Conservation (phyloP, 2,329 filamentous ascomycete species). For the Furcasterigmium sp. region DNA sequence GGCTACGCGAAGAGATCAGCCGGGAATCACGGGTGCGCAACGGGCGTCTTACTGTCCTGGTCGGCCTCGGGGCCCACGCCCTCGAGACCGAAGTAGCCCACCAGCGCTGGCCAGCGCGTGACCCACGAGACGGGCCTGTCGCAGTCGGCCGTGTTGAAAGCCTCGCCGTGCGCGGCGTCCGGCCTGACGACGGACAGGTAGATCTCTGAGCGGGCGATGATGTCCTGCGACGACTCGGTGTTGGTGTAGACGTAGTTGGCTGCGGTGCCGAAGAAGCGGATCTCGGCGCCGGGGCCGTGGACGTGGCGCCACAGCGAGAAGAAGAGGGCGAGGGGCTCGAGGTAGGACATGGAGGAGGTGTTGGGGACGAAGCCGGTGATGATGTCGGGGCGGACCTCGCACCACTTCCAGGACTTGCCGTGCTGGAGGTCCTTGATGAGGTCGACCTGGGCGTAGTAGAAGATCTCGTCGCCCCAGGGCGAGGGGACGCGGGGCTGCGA, state of each 20-base stretch:
- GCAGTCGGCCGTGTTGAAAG: conserved; percentile 5
- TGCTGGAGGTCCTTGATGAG: not conserved
- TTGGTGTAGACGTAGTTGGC: not conserved
- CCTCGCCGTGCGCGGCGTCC: conserved; percentile 2
- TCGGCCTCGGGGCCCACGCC: conserved; percentile 14
- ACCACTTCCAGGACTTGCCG: conserved; percentile 1
- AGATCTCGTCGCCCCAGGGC: conserved; percentile 1
- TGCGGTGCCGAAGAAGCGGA: not conserved
- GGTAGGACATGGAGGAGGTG: not conserved
- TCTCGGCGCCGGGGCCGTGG: not conserved
- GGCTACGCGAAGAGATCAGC: not conserved
- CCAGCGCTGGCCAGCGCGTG: conserved; percentile 1
- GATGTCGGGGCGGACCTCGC: conserved; percentile 1
- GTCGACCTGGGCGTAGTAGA: conserved; percentile 1
- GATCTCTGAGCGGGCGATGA: not conserved
- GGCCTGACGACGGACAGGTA: not conserved
- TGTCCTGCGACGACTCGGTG: not conserved
- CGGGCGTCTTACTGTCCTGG: not conserved
- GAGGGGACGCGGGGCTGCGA: not conserved
- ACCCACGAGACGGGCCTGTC: conserved; percentile 1
- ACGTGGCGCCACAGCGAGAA: not conserved
- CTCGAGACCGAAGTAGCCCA: conserved; percentile 20
- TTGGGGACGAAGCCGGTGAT: not conserved
- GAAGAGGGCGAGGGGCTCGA: conserved; percentile 1
- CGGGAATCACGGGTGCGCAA: not conserved